Evolutionary conservation across 352 stramenopile species (phyloP), one percentile per base, ranked within the genome.

Genomic region (Pythium chondricola): DNA sequence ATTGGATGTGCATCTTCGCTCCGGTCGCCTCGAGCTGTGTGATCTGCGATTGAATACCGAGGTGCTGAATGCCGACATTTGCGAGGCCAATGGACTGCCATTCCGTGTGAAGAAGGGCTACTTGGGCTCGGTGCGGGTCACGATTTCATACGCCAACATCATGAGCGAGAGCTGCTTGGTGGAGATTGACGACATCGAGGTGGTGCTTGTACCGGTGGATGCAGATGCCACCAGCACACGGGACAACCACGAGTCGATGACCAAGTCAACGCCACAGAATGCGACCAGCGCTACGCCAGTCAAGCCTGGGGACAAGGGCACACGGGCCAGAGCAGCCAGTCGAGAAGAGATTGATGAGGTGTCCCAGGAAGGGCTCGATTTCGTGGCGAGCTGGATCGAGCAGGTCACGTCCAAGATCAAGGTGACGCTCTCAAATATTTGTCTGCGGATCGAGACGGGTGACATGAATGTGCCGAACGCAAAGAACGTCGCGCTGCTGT

Each of bases 351-450:
- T 78, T 4, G 81, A 95, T 46, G 71, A 88, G 58, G 71, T 92
- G 10, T 93, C 83, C 14, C 81, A 93, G 48, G 83, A 95, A 88
- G 81, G 83, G 30, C 74, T 95, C 20, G 83, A 95, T 58, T 95
- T 95, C 58, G 83, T 95, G 22, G 83, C 83, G 18, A 89, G 76
- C 41, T 95, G 83, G 83, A 95, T 95, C 45, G 83, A 95, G 49
- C 83, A 91, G 35, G 83, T 95, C 11, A 93, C 83, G 48, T 92
- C 81, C 36, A 95, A 93, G 52, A 92, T 95, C 58, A 95, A 95
- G 58, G 67, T 95, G 6, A 94, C 83, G 29, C 42, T 94, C 37
- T 87, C 83, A 17, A 94, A 94, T 55, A 81, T 94, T 45, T 94
- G 83, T 25, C 39, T 92, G 27, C 65, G 78, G 2, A 46, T 94